Evolutionary conservation across 2,329 filamentous ascomycete genomes (phyloP), one percentile per base, ranked within the genome.

Genomic region (Ophiostoma himal-ulmi): DNA sequence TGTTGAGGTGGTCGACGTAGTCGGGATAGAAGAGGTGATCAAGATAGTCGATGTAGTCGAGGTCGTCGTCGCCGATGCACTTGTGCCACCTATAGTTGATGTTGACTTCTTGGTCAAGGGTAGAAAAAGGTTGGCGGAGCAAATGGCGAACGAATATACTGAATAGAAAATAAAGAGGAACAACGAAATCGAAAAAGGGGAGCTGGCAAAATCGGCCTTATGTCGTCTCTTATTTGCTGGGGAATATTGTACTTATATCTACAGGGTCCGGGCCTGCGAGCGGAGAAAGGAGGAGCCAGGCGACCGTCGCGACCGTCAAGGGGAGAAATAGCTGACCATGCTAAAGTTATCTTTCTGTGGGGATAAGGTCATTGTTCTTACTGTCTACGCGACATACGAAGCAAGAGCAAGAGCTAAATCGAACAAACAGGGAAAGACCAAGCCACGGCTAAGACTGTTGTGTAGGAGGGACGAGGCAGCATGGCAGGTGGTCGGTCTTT

Each of bases 241-340:
- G 44, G n/a, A 48, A 57, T 30, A 26, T 22, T 8, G 52, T n/a
- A 48, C n/a, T 57, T 26, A 57, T 60, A 60, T 34, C 26, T 13
- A 26, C 57, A 62, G 57, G 57, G 57, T 62, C 57, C 57, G 57
- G 26, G 57, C 22, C 52, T 26, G 57, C 57, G 57, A 7, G 26
- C 34, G 26, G 14, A 34, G 57, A 62, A 8, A n/a, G 30, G 17
- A 20, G 44, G 44, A 48, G 44, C 20, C n/a, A 48, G 44, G 44
- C 44, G 44, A 48, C 44, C 37, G 44, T 48, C 44, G 44, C 44
- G 44, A 48, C 44, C 30, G 44, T 20, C 44, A 52, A 52, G 44
- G 44, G 39, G 6, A 44, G 10, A 11, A 44, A 10, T 44, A 14
- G 39, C 14, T 44, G 3, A 8, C 14, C 39, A 14, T 14, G 10